Evolutionary conservation across 2,329 filamentous ascomycete genomes (phyloP).

Genomic region (Stromatinia cepivora): DNA sequence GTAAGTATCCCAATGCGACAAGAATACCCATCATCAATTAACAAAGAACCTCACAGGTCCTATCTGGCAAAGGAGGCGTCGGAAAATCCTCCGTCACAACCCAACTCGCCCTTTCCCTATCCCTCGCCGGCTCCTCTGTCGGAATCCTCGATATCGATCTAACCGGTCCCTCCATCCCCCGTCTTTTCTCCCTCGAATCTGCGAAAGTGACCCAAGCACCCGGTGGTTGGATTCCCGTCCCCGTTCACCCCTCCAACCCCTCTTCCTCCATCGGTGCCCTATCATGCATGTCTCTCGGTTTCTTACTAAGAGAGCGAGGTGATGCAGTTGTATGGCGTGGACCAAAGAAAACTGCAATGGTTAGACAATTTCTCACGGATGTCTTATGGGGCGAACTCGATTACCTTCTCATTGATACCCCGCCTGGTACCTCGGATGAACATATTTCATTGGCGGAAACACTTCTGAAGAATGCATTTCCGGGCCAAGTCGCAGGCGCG

Average conservation of each 20-base stretch:
- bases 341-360: conserved; percentile 99
- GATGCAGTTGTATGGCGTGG: conserved; percentile 97
- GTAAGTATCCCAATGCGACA: conserved; percentile 47
- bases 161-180: conserved; percentile 93
- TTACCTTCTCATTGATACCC: conserved; percentile 92
- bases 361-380: conserved; percentile 90
- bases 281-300: conserved; percentile 89
- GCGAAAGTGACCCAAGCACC: conserved; percentile 89
- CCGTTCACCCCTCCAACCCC: conserved; percentile 65
- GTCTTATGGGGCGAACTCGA: conserved; percentile 88
- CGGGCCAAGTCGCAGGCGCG: conserved; percentile 76
- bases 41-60: conserved; percentile 50
- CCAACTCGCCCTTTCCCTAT: conserved; percentile 87
- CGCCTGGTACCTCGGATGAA: conserved; percentile 93
- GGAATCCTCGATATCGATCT: conserved; percentile 96
- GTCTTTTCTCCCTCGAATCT: conserved; percentile 86
- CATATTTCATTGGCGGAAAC: conserved; percentile 94
- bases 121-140: conserved; percentile 81
- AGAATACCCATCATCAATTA: neutral
- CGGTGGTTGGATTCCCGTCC: conserved; percentile 87
- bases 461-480: conserved; percentile 61
- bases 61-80: conserved; percentile 96
- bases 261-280: conserved; percentile 60
- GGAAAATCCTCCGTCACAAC: conserved; percentile 98
- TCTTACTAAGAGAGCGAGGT: conserved; percentile 77